A percentile compares a stretch with the other conserved stretches of the same genome.
phyloP scores from a whole-genome alignment of 2,329 filamentous ascomycete genomes.

The Hypomyces perniciosus region DNA sequence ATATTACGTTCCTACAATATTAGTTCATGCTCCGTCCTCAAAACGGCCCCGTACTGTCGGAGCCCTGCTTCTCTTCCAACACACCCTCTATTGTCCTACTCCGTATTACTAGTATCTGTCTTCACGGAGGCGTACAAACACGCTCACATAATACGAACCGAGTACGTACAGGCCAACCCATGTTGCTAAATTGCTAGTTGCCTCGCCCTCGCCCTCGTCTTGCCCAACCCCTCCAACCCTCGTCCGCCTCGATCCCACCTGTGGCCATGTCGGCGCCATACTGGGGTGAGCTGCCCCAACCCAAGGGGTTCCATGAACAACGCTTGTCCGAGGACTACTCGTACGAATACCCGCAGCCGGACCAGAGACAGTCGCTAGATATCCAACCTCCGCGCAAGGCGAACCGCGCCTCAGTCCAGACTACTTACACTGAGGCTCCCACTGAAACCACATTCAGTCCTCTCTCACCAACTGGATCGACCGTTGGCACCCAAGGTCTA shows the following conservation, averaged over 20 bases:
- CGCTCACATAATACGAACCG: not conserved
- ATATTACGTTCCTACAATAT: too few species aligned
- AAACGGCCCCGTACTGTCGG: not conserved
- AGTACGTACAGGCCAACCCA: not conserved
- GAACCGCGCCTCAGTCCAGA: slow-evolving; percentile 51
- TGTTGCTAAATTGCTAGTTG: not conserved
- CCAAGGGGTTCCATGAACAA: slow-evolving; percentile 36
- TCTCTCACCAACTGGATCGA: slow-evolving; percentile 48
- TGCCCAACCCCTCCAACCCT: not conserved
- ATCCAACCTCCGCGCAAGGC: slow-evolving; percentile 38
- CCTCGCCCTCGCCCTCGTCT: not conserved
- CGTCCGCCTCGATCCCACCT: not conserved
- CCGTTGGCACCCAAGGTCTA: slow-evolving; percentile 45
- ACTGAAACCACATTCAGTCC: slow-evolving; percentile 56
- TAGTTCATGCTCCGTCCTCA: not conserved
- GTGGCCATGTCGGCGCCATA: slow-evolving; percentile 45
- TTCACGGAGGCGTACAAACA: not conserved
- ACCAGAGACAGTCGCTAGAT: slow-evolving; percentile 28
- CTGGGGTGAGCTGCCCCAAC: slow-evolving; percentile 52
- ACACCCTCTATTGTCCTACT: not conserved
- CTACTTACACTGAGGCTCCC: slow-evolving; percentile 46
- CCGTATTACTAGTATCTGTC: not conserved
- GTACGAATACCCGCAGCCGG: slow-evolving; percentile 25
- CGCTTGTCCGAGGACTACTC: slow-evolving; percentile 26
- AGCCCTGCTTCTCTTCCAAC: not conserved